These are phyloP conservation scores for Musa beccarii DNA, from an alignment of 176 grass and related monocot genomes.

Conservation along the genomic window DNA sequence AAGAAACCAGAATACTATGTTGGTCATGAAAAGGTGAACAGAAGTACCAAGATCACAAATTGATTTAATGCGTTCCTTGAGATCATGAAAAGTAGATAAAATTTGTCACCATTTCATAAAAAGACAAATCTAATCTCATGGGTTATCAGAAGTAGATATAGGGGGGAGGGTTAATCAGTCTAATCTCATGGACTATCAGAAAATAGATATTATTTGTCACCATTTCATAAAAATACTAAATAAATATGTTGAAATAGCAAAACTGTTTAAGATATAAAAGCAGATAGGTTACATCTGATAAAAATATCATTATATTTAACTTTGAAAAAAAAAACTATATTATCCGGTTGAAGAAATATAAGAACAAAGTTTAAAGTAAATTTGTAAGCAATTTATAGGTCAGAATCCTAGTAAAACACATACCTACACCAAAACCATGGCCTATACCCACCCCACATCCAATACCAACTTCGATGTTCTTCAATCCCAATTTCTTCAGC, in stretches of 20 bases:
- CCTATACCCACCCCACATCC: constrained; percentile 88
- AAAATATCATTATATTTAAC: background rate
- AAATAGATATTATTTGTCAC: background rate
- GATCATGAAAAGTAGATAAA: no score
- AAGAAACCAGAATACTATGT: background rate
- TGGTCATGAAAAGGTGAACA: background rate
- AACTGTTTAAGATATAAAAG: background rate
- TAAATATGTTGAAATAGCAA: background rate
- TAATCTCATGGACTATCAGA: no score
- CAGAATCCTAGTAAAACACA: background rate
- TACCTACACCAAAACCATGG: constrained; percentile 95
- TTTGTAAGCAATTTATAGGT: background rate
- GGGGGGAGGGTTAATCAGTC: background rate
- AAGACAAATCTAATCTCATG: background rate
- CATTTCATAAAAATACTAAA: background rate
- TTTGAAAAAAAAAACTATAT: background rate
- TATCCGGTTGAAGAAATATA: background rate
- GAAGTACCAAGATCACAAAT: background rate
- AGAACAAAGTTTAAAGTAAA: background rate
- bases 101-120: background rate
- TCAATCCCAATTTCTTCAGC: constrained; percentile 65
- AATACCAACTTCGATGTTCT: constrained; percentile 74
- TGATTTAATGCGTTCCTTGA: background rate
- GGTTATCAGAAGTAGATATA: background rate
- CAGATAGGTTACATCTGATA: background rate